Conservation (phyloP, 1,284 basidiomycete species). For the Leccinum griseonigrum region DNA sequence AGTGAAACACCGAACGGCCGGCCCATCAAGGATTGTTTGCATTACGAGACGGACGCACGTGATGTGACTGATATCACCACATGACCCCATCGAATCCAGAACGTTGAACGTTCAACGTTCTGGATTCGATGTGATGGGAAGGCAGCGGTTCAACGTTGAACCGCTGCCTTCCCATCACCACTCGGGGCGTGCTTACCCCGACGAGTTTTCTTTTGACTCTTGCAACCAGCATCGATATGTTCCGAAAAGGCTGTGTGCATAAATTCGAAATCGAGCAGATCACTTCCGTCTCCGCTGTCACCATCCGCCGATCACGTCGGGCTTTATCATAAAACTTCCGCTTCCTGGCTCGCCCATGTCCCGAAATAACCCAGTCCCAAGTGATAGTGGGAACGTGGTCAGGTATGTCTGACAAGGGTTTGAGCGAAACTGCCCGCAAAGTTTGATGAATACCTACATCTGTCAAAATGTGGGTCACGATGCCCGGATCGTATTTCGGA, state of each 20-base stretch:
- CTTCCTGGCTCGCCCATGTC: conserved; percentile 13
- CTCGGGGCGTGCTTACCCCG: background rate
- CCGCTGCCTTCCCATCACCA: background rate
- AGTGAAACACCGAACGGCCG: background rate
- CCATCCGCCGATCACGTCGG: background rate
- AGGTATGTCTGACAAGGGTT: conserved; percentile 53
- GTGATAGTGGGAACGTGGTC: conserved; percentile 57
- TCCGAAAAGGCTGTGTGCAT: conserved; percentile 46
- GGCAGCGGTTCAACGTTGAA: background rate
- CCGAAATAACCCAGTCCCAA: conserved; percentile 56
- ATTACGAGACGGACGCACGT: conserved; percentile 33
- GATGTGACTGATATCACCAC: conserved; percentile 36
- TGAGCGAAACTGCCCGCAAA: conserved; percentile 43
- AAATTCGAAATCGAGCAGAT: conserved; percentile 37
- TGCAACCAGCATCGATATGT: conserved; percentile 44
- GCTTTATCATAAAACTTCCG: background rate
- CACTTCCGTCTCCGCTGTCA: conserved; percentile 6
- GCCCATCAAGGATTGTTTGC: background rate
- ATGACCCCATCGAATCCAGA: background rate
- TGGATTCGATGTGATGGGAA: too few relatives aligned
- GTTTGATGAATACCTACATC: conserved; percentile 38
- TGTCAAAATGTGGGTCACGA: conserved; percentile 64
- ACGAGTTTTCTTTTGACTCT: conserved; percentile 16
- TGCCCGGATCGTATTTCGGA: conserved; percentile 49
- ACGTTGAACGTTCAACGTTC: too few relatives aligned